phyloP scores from a whole-genome alignment of 1,284 basidiomycete species.

The Naganishia sp. region DNA sequence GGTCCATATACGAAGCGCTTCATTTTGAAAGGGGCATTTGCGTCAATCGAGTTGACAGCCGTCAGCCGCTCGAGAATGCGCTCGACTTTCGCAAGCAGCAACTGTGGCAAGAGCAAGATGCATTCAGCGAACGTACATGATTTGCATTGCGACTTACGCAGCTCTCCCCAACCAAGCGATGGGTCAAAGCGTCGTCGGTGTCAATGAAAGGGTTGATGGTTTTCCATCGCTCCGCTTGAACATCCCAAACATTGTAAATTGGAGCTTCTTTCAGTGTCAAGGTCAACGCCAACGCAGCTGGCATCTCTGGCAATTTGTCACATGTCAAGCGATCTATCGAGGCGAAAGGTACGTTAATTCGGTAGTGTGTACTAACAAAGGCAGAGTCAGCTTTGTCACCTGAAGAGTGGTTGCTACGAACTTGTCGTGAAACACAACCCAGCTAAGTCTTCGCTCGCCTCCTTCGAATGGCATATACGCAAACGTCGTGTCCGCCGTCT shows the following conservation, averaged over 20 bases:
- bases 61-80: conserved; percentile 5
- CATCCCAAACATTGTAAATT: conserved; percentile 5
- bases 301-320: background rate
- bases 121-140: background rate
- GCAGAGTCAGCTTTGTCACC: background rate
- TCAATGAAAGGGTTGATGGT: conserved; percentile 2
- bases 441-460: conserved; percentile 15
- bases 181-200: conserved; percentile 18
- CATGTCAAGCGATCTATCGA: conserved; percentile 13
- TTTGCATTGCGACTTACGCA: background rate
- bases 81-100: conserved; percentile 10
- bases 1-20: background rate
- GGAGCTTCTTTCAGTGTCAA: conserved; percentile 7
- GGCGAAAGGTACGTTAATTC: conserved; percentile 14
- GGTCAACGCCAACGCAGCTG: background rate
- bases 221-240: background rate
- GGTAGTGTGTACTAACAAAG: conserved; percentile 13
- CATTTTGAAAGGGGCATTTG: background rate
- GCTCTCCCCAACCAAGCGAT: conserved; percentile 4
- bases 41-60: background rate
- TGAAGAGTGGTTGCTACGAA: background rate
- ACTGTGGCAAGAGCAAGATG: background rate
- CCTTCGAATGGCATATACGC: conserved; percentile 18
- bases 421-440: conserved; percentile 23
- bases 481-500: conserved; percentile 13